A percentile compares a stretch with the other conserved stretches of the same genome.
Conservation (phyloP, 1,284 basidiomycete species). For the Anthracocystis setariae region DNA sequence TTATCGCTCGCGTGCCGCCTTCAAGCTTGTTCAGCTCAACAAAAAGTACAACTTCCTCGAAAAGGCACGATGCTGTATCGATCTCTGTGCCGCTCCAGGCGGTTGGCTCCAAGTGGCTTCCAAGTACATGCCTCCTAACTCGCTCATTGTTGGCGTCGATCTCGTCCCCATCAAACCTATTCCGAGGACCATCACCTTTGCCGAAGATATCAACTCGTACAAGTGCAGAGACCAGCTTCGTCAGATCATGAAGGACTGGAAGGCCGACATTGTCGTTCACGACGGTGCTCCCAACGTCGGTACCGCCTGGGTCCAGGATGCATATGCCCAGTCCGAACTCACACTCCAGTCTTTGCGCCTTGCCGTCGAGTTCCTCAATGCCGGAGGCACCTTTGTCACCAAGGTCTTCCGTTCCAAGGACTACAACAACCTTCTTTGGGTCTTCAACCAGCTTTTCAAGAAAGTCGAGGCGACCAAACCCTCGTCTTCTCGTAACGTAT, state of each 20-base stretch:
- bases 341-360: conserved; percentile 95
- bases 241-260: conserved; percentile 95
- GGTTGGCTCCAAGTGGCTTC: conserved; percentile 99
- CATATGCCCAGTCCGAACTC: conserved; percentile 95
- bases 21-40: conserved; percentile 99
- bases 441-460: conserved; percentile 94
- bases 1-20: conserved; percentile 98
- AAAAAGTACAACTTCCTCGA: conserved; percentile 96
- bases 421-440: conserved; percentile 99
- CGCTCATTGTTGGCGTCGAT: conserved; percentile 95
- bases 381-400: conserved; percentile 90
- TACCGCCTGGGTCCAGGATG: conserved; percentile 99
- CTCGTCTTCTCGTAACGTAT: conserved; percentile 97
- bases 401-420: conserved; percentile 99
- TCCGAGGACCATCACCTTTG: conserved; percentile 89
- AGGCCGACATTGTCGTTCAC: conserved; percentile 99
- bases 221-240: conserved; percentile 89
- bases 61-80: conserved; percentile 90
- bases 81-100: conserved; percentile 97
- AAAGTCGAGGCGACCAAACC: conserved; percentile 99
- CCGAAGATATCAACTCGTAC: conserved; percentile 92
- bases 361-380: conserved; percentile 91
- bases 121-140: conserved; percentile 97
- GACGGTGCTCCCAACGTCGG: conserved; percentile 99
- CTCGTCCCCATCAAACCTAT: conserved; percentile 96